These are phyloP conservation scores for Boeremia lycopersici DNA, from an alignment of 2,329 filamentous ascomycete species.

Conservation along the genomic window DNA sequence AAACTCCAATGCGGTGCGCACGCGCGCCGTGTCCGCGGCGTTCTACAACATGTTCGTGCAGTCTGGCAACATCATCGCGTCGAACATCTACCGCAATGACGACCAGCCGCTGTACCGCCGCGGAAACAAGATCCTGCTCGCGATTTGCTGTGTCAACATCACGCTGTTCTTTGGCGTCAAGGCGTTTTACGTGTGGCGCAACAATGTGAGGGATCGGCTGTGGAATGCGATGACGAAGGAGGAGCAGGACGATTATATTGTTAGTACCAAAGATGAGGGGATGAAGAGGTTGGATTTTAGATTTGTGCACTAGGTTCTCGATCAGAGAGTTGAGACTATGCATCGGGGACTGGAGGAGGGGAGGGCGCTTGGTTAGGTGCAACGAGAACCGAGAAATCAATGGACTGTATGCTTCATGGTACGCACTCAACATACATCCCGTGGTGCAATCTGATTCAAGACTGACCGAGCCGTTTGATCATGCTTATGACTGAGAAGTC, in stretches of 20 bases:
- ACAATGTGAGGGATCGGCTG: slow-evolving; percentile 39
- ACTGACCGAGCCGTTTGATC: no score
- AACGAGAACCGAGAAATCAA: no score
- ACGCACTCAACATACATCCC: no score
- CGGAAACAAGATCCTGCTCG: slow-evolving; percentile 48
- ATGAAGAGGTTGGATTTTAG: slow-evolving; percentile 41
- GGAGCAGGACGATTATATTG: slow-evolving; percentile 36
- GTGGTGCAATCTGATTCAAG: no score
- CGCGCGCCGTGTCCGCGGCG: slow-evolving; percentile 49
- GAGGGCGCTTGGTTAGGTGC: no score
- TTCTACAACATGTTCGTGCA: slow-evolving; percentile 55
- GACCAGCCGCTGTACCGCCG: slow-evolving; percentile 54
- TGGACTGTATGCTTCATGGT: no score
- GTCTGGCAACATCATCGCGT: slow-evolving; percentile 53
- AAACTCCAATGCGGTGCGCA: slow-evolving; percentile 49
- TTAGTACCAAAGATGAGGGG: slow-evolving; percentile 35
- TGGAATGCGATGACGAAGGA: slow-evolving; percentile 40
- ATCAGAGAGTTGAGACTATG: no score
- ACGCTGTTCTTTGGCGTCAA: slow-evolving; percentile 47
- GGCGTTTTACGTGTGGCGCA: slow-evolving; percentile 50
- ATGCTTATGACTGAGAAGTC: no score
- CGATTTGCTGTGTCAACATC: slow-evolving; percentile 41
- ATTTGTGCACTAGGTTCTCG: slow-evolving; percentile 30
- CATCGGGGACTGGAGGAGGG: no score
- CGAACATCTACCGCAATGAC: slow-evolving; percentile 56